phyloP scores from a whole-genome alignment of 2,329 filamentous ascomycete species.

The Plenodomus lindquistii region DNA sequence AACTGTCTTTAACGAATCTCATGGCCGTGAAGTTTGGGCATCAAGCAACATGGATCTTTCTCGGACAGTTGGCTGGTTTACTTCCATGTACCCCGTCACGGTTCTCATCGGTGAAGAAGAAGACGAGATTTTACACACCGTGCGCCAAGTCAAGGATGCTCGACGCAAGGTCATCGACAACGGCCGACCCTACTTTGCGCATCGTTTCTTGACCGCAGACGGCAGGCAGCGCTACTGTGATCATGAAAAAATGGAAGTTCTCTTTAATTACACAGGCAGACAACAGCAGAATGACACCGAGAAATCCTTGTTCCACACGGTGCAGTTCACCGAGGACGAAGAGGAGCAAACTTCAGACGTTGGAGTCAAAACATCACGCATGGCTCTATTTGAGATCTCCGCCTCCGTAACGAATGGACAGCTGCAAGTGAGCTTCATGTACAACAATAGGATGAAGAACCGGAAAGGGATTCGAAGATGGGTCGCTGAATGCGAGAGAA shows the following conservation, averaged over 20 bases:
- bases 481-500: conserved; percentile 39
- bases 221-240: conserved; percentile 34
- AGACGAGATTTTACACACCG: conserved; percentile 56
- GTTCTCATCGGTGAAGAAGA: conserved; percentile 49
- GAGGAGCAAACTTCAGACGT: conserved; percentile 32
- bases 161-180: conserved; percentile 51
- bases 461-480: conserved; percentile 38
- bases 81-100: conserved; percentile 57
- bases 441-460: conserved; percentile 39
- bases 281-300: conserved; percentile 53
- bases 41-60: conserved; percentile 55
- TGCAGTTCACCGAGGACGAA: conserved; percentile 31
- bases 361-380: conserved; percentile 26
- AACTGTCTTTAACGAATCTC: conserved; percentile 51
- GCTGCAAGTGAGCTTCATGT: conserved; percentile 38
- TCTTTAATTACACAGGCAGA: conserved; percentile 61
- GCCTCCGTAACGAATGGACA: conserved; percentile 26
- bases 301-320: conserved; percentile 51
- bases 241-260: conserved; percentile 60
- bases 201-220: conserved; percentile 35
- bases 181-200: conserved; percentile 55
- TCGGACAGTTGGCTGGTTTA: conserved; percentile 65
- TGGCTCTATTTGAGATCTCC: conserved; percentile 40
- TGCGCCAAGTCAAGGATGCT: conserved; percentile 59
- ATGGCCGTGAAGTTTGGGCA: conserved; percentile 48